Conservation (phyloP, 441 rosid genomes). For the Adansonia gregorii region DNA sequence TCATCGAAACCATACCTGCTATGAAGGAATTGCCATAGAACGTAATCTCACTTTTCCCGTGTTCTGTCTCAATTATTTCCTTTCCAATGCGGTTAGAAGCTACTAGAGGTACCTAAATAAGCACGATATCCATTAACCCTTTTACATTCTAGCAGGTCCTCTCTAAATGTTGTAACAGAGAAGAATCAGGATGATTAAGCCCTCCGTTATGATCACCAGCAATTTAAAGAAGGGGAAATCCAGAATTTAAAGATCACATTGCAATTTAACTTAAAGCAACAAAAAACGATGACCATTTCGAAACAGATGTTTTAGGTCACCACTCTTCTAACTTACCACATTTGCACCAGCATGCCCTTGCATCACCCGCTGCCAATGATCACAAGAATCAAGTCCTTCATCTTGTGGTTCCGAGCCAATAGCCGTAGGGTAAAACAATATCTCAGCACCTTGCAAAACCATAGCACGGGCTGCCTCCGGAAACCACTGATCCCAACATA, state of each 20-base stretch:
- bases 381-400: constrained; percentile 80
- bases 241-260: not conserved
- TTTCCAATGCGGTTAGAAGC: constrained; percentile 86
- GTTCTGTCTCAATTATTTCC: constrained; percentile 77
- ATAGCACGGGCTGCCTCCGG: constrained; percentile 94
- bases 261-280: not conserved
- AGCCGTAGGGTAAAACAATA: constrained; percentile 89
- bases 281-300: constrained; percentile 5
- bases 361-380: constrained; percentile 92
- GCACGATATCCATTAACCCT: constrained; percentile 21
- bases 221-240: not conserved
- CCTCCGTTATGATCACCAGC: not conserved
- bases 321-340: constrained; percentile 52
- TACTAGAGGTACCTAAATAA: constrained; percentile 71
- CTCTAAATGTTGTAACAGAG: not conserved
- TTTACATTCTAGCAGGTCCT: not conserved
- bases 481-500: constrained; percentile 96
- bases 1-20: constrained; percentile 51
- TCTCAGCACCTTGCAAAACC: constrained; percentile 87
- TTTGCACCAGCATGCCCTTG: constrained; percentile 99
- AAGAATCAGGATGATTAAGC: not conserved
- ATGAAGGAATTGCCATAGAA: constrained; percentile 88
- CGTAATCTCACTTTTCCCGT: constrained; percentile 75
- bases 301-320: constrained; percentile 20
- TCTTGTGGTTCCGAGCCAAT: constrained; percentile 98